A percentile compares a stretch with the other conserved stretches of the same genome.
Evolutionary conservation across 768 basidiomycete species (phyloP).

Genomic region (Tremella yokohamensis): DNA sequence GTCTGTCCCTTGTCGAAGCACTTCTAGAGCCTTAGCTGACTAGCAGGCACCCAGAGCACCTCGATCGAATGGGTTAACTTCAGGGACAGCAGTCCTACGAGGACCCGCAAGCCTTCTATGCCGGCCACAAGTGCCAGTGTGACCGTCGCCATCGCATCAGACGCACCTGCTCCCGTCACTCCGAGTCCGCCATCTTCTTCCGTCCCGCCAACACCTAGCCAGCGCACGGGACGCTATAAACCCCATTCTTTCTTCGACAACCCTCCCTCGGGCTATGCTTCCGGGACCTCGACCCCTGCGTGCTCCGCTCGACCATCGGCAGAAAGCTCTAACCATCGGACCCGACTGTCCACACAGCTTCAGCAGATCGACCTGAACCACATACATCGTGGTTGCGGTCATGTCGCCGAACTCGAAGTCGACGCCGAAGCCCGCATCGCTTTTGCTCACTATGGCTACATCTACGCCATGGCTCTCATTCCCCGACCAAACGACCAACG

Average conservation of each 20-base stretch:
- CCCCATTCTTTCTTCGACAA: slow-evolving; percentile 89
- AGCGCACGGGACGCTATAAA: slow-evolving; percentile 42
- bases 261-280: slow-evolving; percentile 68
- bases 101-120: slow-evolving; percentile 24
- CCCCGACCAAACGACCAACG: slow-evolving; percentile 47
- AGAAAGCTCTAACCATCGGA: background rate
- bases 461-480: slow-evolving; percentile 72
- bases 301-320: slow-evolving; percentile 12
- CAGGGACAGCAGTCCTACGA: slow-evolving; percentile 12
- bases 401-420: slow-evolving; percentile 53
- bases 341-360: background rate
- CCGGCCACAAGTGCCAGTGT: slow-evolving; percentile 21
- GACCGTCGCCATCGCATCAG: slow-evolving; percentile 20
- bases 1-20: slow-evolving; percentile 41
- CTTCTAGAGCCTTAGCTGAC: background rate
- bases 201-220: slow-evolving; percentile 7
- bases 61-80: slow-evolving; percentile 87
- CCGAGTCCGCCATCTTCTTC: background rate
- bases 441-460: slow-evolving; percentile 90
- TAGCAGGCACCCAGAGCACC: slow-evolving; percentile 72
- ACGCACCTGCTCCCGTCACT: background rate
- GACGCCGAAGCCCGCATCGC: slow-evolving; percentile 69
- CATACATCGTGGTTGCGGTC: background rate
- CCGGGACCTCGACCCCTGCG: slow-evolving; percentile 38
- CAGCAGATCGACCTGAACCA: background rate